Evolutionary conservation across 305 asterid species (phyloP).

Genomic region (Plantago rigida): DNA sequence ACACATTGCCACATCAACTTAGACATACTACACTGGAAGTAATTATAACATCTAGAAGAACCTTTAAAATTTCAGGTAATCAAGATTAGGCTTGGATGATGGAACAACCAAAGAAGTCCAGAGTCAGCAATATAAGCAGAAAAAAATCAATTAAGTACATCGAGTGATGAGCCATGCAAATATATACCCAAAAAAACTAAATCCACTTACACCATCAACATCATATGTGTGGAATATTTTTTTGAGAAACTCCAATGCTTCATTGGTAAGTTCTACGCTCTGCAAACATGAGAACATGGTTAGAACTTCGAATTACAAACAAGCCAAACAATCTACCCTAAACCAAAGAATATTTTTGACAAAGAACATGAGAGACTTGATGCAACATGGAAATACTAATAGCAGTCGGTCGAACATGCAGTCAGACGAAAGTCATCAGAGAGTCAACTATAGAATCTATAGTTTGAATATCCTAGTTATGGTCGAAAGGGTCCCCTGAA

Average conservation of each 20-base stretch:
- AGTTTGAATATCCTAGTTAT: not conserved
- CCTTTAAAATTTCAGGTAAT: too few relatives aligned
- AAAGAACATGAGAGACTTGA: not conserved
- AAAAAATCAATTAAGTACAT: not conserved
- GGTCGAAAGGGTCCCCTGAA: not conserved
- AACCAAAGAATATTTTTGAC: constrained; percentile 12
- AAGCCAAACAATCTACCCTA: not conserved
- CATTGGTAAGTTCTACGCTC: constrained; percentile 91
- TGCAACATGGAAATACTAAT: not conserved
- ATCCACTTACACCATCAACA: constrained; percentile 60
- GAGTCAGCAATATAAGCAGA: not conserved
- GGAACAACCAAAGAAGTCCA: too few relatives aligned
- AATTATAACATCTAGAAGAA: too few relatives aligned
- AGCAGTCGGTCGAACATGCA: not conserved
- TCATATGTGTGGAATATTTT: constrained; percentile 64
- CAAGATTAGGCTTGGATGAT: too few relatives aligned
- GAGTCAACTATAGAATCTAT: not conserved
- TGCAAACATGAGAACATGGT: constrained; percentile 35
- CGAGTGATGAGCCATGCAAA: too few relatives aligned
- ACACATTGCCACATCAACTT: too few relatives aligned
- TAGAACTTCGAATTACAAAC: constrained; percentile 16
- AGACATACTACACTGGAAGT: too few relatives aligned
- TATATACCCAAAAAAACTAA: constrained; percentile 18
- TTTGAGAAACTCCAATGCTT: constrained; percentile 76
- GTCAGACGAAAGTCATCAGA: not conserved